phyloP scores from a whole-genome alignment of 2,329 filamentous ascomycete species.

The Arthrobotrys sinensis region DNA sequence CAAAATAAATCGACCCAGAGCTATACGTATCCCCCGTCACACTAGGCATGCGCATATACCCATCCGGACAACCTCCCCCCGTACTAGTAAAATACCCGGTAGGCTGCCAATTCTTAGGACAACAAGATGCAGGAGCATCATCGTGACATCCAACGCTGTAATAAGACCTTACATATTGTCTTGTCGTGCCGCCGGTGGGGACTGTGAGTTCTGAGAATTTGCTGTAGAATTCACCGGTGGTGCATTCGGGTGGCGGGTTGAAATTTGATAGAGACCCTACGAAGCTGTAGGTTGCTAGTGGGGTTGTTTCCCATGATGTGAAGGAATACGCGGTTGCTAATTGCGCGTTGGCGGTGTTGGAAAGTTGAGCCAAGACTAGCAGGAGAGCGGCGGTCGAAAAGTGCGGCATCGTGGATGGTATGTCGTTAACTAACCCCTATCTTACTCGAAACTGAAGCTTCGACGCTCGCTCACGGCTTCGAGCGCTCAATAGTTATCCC shows the following conservation, averaged over 20 bases:
- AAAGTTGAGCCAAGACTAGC: background rate
- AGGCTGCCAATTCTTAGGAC: slow-evolving; percentile 18
- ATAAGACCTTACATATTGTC: slow-evolving; percentile 11
- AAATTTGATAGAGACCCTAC: slow-evolving; percentile 8
- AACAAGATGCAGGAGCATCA: slow-evolving; percentile 3
- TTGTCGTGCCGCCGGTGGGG: background rate
- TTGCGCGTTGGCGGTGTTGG: slow-evolving; percentile 3
- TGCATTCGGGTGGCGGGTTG: slow-evolving; percentile 24
- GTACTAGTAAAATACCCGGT: slow-evolving; percentile 21
- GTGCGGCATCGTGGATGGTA: background rate
- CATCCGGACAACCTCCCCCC: slow-evolving; percentile 7
- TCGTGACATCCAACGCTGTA: slow-evolving; percentile 22
- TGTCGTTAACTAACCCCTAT: background rate
- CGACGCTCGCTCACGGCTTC: no score
- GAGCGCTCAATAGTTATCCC: no score
- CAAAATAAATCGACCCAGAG: background rate
- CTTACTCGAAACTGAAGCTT: no score
- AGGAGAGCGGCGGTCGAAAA: background rate
- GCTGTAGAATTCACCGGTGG: background rate
- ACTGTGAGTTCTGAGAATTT: background rate
- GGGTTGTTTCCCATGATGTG: background rate
- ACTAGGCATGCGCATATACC: slow-evolving; percentile 27
- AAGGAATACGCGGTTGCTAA: slow-evolving; percentile 23
- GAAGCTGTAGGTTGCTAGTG: slow-evolving; percentile 6
- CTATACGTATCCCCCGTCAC: background rate